Conservation (phyloP, 176 grass and related monocot genomes). For the Eragrostis nindensis region DNA sequence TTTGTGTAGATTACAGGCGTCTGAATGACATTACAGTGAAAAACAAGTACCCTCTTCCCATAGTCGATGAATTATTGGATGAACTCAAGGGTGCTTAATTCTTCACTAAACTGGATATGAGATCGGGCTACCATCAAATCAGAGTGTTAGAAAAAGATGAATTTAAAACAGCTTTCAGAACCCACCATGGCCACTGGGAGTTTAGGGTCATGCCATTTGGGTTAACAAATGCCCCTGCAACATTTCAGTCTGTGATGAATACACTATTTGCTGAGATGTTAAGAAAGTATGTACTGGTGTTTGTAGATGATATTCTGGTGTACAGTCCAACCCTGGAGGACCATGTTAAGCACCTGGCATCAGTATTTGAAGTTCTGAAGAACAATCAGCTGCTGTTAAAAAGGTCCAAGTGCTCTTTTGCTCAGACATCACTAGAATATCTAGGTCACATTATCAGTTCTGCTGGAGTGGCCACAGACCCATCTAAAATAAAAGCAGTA, state of each 20-base stretch:
- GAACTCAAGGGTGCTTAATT: neutral
- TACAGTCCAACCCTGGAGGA: neutral
- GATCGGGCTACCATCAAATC: neutral
- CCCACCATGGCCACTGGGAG: neutral
- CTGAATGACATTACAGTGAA: neutral
- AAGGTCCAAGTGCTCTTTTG: neutral
- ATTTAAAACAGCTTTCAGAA: neutral
- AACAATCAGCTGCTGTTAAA: neutral
- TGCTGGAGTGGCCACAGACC: neutral
- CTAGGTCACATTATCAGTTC: neutral
- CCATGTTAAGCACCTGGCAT: neutral
- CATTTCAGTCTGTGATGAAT: neutral
- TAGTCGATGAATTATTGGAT: neutral
- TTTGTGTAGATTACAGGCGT: too few species aligned
- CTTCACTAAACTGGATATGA: neutral
- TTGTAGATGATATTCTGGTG: neutral
- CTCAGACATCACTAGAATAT: neutral
- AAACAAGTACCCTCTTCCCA: neutral
- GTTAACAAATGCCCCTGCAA: neutral
- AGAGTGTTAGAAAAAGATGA: neutral
- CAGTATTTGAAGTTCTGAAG: neutral
- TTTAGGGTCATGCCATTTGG: neutral
- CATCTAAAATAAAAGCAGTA: neutral
- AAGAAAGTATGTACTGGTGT: neutral
- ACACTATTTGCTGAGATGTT: neutral